A percentile compares a stretch with the other conserved stretches of the same genome.
Evolutionary conservation across 495 filamentous ascomycete genomes (phyloP).

Genomic region (Penicillium arizonense): DNA sequence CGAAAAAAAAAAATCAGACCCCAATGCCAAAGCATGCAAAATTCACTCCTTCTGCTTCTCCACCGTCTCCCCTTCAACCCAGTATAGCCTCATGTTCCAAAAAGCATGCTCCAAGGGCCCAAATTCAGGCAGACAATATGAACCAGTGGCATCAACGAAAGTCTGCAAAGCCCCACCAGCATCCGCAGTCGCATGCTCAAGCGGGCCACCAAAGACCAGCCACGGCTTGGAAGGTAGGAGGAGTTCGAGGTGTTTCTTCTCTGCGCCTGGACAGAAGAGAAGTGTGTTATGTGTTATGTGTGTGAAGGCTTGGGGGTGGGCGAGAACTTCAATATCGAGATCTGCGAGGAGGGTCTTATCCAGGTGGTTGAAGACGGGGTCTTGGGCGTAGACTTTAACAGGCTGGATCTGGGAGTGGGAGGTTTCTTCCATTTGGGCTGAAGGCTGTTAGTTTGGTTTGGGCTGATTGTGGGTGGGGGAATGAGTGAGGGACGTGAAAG

Average conservation of each 20-base stretch:
- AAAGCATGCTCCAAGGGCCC: slow-evolving; percentile 39
- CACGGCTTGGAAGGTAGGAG: slow-evolving; percentile 29
- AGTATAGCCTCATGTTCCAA: slow-evolving; percentile 45
- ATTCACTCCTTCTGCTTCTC: too few species aligned
- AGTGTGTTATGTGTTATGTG: slow-evolving; percentile 52
- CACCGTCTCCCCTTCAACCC: neutral
- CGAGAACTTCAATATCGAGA: slow-evolving; percentile 53
- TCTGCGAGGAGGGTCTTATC: slow-evolving; percentile 57
- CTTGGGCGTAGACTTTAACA: slow-evolving; percentile 57
- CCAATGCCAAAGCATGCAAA: too few species aligned
- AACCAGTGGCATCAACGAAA: slow-evolving; percentile 22
- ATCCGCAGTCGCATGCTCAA: slow-evolving; percentile 32
- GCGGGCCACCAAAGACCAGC: slow-evolving; percentile 34
- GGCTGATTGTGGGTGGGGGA: neutral
- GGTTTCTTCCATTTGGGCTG: neutral
- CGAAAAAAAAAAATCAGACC: too few species aligned
- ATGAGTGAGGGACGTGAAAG: too few species aligned
- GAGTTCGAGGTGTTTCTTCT: slow-evolving; percentile 36
- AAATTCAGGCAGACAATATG: slow-evolving; percentile 32
- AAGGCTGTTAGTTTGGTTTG: neutral
- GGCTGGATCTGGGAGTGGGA: neutral
- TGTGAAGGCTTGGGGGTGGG: slow-evolving; percentile 56
- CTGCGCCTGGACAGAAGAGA: slow-evolving; percentile 59
- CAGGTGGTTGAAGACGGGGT: slow-evolving; percentile 63
- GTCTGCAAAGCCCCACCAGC: slow-evolving; percentile 23